phyloP scores from a whole-genome alignment of 179 eudicot species.

The Beta lomatogona region DNA sequence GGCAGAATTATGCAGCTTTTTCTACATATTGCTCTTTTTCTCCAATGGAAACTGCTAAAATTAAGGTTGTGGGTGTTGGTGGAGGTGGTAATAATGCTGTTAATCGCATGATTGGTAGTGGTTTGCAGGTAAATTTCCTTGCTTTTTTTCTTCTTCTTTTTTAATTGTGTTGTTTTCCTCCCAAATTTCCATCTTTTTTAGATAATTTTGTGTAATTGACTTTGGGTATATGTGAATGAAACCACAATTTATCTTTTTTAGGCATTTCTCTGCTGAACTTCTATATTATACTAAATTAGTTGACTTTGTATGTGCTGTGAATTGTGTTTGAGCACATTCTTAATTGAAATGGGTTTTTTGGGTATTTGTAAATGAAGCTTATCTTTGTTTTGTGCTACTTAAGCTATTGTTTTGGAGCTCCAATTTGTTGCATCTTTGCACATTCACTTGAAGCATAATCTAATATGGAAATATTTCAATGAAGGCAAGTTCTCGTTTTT shows the following conservation, averaged over 20 bases:
- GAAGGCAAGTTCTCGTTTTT: not conserved
- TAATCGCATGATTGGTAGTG: constrained; percentile 97
- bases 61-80: constrained; percentile 96
- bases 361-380: not conserved
- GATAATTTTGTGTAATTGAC: not conserved
- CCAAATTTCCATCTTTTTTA: not conserved
- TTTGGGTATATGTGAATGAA: not conserved
- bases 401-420: not conserved
- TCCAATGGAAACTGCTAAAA: constrained; percentile 76
- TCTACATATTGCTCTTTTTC: constrained; percentile 40
- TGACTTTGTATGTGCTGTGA: not conserved
- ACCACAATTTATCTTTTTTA: not conserved
- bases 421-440: not conserved
- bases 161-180: not conserved
- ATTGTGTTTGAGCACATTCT: not conserved
- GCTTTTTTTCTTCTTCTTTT: constrained; percentile 3
- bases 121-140: constrained; percentile 62
- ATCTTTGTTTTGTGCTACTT: not conserved
- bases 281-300: not conserved
- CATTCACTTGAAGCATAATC: too few relatives aligned
- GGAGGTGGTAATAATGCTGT: constrained; percentile 99
- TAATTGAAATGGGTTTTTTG: constrained; percentile 1
- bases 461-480: not conserved
- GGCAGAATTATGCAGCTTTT: constrained; percentile 18
- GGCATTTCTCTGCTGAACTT: not conserved